Evolutionary conservation across 2,329 filamentous ascomycete genomes (phyloP).

Genomic region (Furcasterigmium furcatum): DNA sequence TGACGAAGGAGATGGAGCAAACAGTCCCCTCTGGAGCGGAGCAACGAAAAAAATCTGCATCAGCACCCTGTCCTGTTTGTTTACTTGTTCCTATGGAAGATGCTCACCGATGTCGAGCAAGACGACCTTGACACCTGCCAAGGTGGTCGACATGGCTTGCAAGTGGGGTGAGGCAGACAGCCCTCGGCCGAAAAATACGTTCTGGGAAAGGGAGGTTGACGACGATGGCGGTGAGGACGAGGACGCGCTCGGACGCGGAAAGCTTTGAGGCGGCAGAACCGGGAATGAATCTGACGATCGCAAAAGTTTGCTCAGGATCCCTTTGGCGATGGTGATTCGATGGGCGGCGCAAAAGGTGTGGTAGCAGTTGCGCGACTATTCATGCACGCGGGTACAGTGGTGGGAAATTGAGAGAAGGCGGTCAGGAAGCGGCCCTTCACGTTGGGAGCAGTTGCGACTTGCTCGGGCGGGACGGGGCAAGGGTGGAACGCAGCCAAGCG

Average conservation of each 20-base stretch:
- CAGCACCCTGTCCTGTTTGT: not conserved
- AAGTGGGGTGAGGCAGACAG: conserved; percentile 1
- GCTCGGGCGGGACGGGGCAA: too few species aligned
- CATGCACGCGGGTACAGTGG: too few species aligned
- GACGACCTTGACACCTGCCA: conserved; percentile 38
- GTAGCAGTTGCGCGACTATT: too few species aligned
- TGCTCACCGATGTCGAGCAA: conserved; percentile 58
- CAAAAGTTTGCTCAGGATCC: too few species aligned
- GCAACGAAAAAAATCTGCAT: conserved; percentile 3
- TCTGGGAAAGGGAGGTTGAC: conserved; percentile 5
- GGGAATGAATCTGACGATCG: too few species aligned
- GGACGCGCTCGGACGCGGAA: conserved; percentile 1
- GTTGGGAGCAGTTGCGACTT: too few species aligned
- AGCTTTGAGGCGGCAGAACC: not conserved
- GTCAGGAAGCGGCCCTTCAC: too few species aligned
- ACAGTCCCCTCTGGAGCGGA: conserved; percentile 68
- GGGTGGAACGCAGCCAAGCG: too few species aligned
- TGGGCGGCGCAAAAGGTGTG: too few species aligned
- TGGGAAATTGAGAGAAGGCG: too few species aligned
- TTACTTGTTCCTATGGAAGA: not conserved
- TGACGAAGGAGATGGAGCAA: conserved; percentile 81
- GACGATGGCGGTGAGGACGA: not conserved
- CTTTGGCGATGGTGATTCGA: too few species aligned
- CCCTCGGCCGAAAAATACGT: too few species aligned
- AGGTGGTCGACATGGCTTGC: conserved; percentile 25